phyloP scores from a whole-genome alignment of 2,329 filamentous ascomycete genomes.

The Alternaria ventricosa region DNA sequence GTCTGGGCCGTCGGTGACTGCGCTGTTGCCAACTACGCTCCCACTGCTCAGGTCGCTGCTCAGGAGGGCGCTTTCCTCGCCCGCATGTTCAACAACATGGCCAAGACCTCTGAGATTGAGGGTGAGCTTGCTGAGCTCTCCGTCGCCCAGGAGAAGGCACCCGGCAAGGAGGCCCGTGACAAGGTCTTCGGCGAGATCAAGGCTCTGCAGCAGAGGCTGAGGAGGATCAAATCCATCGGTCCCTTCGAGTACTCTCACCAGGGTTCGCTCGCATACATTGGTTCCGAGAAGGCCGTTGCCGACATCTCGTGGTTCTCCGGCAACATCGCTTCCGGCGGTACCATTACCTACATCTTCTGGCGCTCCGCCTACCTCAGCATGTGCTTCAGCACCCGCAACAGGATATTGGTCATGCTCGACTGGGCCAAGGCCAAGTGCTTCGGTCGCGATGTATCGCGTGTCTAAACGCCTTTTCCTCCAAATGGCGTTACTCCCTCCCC shows the following conservation, averaged over 20 bases:
- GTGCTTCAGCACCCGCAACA: slow-evolving; percentile 99
- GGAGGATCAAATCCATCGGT: slow-evolving; percentile 90
- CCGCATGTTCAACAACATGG: slow-evolving; percentile 98
- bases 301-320: slow-evolving; percentile 98
- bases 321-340: slow-evolving; percentile 92
- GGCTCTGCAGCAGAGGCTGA: slow-evolving; percentile 81
- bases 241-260: slow-evolving; percentile 99
- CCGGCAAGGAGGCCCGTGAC: slow-evolving; percentile 67
- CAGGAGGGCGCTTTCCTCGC: slow-evolving; percentile 97
- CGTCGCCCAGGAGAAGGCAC: slow-evolving; percentile 66
- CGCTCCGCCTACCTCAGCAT: slow-evolving; percentile 97
- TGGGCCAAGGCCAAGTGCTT: slow-evolving; percentile 98
- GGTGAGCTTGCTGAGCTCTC: slow-evolving; percentile 73
- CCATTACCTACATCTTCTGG: slow-evolving; percentile 98
- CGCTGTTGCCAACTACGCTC: slow-evolving; percentile 95
- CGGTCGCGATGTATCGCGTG: slow-evolving; percentile 89
- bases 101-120: slow-evolving; percentile 87
- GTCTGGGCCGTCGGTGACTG: slow-evolving; percentile 99
- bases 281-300: slow-evolving; percentile 95
- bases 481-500: background rate
- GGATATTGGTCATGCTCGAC: slow-evolving; percentile 88
- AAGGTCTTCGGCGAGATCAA: slow-evolving; percentile 77
- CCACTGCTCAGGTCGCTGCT: slow-evolving; percentile 93
- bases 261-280: slow-evolving; percentile 95
- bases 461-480: slow-evolving; percentile 46